A percentile compares a stretch with the other conserved stretches of the same genome.
phyloP scores from a whole-genome alignment of 164 flowering plant species.

The Umbellularia californica region DNA sequence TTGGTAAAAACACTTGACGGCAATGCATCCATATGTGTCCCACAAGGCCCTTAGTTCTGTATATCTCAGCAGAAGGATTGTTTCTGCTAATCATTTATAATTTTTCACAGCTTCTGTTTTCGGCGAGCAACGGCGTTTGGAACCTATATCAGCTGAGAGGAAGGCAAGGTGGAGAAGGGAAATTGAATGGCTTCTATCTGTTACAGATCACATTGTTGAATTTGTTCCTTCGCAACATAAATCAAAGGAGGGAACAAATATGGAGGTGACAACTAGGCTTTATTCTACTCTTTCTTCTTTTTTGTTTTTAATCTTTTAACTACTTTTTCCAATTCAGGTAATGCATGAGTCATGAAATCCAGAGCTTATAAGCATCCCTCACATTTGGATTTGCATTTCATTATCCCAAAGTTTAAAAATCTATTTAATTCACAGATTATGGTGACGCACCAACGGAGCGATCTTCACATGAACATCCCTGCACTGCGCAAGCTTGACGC shows the following conservation, averaged over 20 bases:
- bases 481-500: conserved; percentile 87
- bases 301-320: too few relatives aligned
- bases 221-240: conserved; percentile 79
- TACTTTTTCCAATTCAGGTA: background rate
- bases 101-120: conserved; percentile 69
- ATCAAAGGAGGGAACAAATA: conserved; percentile 53
- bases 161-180: conserved; percentile 82
- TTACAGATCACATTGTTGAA: conserved; percentile 88
- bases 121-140: conserved; percentile 69
- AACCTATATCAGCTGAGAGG: conserved; percentile 73
- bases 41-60: too few relatives aligned
- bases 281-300: background rate
- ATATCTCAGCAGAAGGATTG: background rate
- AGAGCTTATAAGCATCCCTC: background rate
- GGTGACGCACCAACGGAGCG: conserved; percentile 74
- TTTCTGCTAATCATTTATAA: background rate
- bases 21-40: too few relatives aligned
- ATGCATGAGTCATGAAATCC: background rate
- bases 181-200: conserved; percentile 86
- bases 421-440: conserved; percentile 47
- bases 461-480: conserved; percentile 83
- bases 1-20: too few relatives aligned
- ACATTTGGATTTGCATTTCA: background rate
- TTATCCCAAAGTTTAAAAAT: background rate
- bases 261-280: conserved; percentile 50